These are phyloP conservation scores for Colletotrichum musae DNA, from an alignment of 2,329 filamentous ascomycete genomes.

Conservation along the genomic window DNA sequence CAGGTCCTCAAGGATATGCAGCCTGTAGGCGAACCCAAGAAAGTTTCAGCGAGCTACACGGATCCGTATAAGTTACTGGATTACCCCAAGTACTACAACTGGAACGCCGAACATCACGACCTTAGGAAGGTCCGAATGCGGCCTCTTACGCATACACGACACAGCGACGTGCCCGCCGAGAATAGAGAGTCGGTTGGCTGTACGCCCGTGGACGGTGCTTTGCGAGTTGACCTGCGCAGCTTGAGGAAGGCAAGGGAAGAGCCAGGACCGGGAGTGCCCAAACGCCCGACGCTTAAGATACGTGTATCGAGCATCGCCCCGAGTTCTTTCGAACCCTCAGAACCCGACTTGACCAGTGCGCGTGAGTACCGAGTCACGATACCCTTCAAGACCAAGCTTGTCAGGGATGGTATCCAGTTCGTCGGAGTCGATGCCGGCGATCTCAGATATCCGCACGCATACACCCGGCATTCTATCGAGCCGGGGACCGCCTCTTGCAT, in stretches of 20 bases:
- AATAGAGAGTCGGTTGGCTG: constrained; percentile 70
- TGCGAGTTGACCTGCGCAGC: constrained; percentile 61
- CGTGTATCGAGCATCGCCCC: constrained; percentile 56
- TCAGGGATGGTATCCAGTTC: constrained; percentile 92
- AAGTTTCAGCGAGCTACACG: constrained; percentile 60
- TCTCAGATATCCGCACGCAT: constrained; percentile 89
- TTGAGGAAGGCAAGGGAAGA: constrained; percentile 39
- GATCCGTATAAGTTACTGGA: constrained; percentile 79
- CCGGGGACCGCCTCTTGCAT: constrained; percentile 87
- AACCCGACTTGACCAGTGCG: constrained; percentile 62
- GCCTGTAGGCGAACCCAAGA: constrained; percentile 46
- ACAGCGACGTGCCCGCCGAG: constrained; percentile 68
- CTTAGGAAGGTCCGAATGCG: constrained; percentile 78
- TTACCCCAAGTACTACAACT: constrained; percentile 72
- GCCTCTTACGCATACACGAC: constrained; percentile 65
- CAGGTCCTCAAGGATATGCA: constrained; percentile 52
- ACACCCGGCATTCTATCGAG: constrained; percentile 85
- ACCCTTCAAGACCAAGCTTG: constrained; percentile 81
- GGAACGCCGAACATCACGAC: constrained; percentile 82
- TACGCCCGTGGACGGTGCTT: constrained; percentile 68
- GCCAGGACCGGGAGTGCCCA: constrained; percentile 23
- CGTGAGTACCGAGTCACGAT: constrained; percentile 72
- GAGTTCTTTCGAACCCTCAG: constrained; percentile 43
- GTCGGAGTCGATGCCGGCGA: constrained; percentile 87
- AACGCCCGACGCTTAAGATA: constrained; percentile 59